These are phyloP conservation scores for Globisporangium yorkense DNA, from an alignment of 352 stramenopile species.

Conservation along the genomic window DNA sequence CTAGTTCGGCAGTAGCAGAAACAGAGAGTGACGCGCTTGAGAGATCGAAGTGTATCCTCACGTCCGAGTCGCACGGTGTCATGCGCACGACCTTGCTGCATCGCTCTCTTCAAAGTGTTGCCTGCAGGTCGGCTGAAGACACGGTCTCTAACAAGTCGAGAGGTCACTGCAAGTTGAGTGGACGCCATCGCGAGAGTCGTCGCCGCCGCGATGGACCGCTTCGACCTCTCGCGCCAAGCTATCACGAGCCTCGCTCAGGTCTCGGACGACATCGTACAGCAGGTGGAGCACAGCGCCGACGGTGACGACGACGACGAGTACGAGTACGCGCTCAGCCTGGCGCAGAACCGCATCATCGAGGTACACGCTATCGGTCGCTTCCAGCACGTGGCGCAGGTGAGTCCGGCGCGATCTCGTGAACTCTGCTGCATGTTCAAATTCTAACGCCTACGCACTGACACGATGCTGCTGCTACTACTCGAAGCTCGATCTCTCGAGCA, in stretches of 20 bases:
- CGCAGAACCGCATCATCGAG: conserved; percentile 38
- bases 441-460: background rate
- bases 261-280: conserved; percentile 30
- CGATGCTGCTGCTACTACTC: background rate
- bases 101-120: background rate
- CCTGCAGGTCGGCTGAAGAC: too few species aligned
- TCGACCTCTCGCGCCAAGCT: conserved; percentile 47
- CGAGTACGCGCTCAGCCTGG: conserved; percentile 42
- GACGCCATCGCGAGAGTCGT: background rate
- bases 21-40: background rate
- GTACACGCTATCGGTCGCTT: conserved; percentile 41
- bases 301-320: background rate
- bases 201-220: conserved; percentile 19
- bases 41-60: too few species aligned
- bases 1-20: conserved; percentile 8
- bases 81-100: too few species aligned
- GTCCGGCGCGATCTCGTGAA: background rate
- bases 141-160: background rate
- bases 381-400: conserved; percentile 38
- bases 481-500: conserved; percentile 57
- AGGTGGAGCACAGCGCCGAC: conserved; percentile 23
- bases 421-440: background rate
- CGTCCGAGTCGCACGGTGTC: too few species aligned
- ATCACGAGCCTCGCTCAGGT: conserved; percentile 44
- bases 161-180: background rate